These are phyloP conservation scores for Diaporthe australafricana DNA, from an alignment of 2,329 filamentous ascomycete species.

Conservation along the genomic window DNA sequence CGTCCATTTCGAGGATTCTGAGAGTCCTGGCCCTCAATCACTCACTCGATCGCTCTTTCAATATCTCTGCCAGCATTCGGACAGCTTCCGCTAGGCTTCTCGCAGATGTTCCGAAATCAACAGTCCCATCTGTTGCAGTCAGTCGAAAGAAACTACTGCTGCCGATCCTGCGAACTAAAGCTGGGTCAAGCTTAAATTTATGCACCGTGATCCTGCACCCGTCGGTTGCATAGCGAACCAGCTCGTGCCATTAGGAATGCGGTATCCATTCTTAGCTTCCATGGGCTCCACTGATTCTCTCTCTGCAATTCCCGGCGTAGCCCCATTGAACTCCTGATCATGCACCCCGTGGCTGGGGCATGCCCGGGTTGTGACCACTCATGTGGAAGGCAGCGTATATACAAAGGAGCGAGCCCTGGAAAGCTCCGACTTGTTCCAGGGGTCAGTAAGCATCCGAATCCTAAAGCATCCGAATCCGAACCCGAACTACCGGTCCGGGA, in stretches of 20 bases:
- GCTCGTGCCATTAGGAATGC: not conserved
- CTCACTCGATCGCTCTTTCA: no score
- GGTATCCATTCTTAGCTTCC: not conserved
- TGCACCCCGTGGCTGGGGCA: not conserved
- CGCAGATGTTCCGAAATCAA: not conserved
- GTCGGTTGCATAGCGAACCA: not conserved
- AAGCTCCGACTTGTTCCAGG: not conserved
- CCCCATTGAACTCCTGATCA: not conserved
- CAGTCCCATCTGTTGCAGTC: not conserved
- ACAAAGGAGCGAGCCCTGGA: not conserved
- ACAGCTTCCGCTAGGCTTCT: not conserved
- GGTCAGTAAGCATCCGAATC: not conserved
- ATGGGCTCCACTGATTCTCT: not conserved
- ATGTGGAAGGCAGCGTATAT: not conserved
- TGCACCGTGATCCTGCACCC: not conserved
- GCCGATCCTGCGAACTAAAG: not conserved
- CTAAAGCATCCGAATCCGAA: no score
- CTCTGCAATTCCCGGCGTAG: not conserved
- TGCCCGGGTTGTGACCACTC: not conserved
- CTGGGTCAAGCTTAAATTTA: not conserved
- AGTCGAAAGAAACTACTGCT: not conserved
- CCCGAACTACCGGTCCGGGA: not conserved
- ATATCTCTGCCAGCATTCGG: not conserved
- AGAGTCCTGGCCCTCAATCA: no score
- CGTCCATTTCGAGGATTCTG: not conserved